Evolutionary conservation across 805 yeast genomes (phyloP).

Genomic region (Saccharomycopsis vini): DNA sequence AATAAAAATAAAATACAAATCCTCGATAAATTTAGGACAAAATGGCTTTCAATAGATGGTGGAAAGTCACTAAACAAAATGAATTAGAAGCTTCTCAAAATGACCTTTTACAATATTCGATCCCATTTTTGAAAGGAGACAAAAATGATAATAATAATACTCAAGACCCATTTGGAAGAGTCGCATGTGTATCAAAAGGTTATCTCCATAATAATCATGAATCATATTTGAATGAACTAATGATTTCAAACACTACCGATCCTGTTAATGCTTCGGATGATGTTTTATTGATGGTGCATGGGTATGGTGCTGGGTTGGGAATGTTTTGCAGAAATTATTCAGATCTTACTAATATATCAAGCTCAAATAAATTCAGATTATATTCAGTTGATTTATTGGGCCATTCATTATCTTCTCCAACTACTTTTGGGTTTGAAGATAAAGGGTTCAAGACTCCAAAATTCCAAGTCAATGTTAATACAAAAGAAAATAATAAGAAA

Average conservation of each 20-base stretch:
- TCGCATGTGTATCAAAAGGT: not conserved
- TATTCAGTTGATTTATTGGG: slow-evolving; percentile 69
- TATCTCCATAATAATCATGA: not conserved
- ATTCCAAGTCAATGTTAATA: slow-evolving; percentile 23
- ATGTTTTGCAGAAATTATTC: slow-evolving; percentile 67
- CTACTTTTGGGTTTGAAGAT: slow-evolving; percentile 24
- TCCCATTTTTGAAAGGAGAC: not conserved
- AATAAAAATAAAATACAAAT: too few relatives aligned
- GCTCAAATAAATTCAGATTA: slow-evolving; percentile 27
- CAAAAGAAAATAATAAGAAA: not conserved
- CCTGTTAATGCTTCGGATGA: not conserved
- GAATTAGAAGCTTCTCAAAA: not conserved
- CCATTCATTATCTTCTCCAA: slow-evolving; percentile 47
- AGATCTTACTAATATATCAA: slow-evolving; percentile 38
- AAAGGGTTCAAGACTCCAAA: slow-evolving; percentile 34
- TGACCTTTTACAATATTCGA: not conserved
- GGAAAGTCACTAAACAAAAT: too few relatives aligned
- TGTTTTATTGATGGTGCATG: slow-evolving; percentile 68
- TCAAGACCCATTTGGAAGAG: not conserved
- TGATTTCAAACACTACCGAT: not conserved
- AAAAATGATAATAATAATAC: too few relatives aligned
- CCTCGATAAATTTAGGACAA: too few relatives aligned
- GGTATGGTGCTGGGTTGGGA: slow-evolving; percentile 88
- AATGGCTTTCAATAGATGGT: too few relatives aligned
- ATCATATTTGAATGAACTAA: not conserved